Conservation (phyloP, 176 grass and related monocot genomes). For the Musa acuminata region DNA sequence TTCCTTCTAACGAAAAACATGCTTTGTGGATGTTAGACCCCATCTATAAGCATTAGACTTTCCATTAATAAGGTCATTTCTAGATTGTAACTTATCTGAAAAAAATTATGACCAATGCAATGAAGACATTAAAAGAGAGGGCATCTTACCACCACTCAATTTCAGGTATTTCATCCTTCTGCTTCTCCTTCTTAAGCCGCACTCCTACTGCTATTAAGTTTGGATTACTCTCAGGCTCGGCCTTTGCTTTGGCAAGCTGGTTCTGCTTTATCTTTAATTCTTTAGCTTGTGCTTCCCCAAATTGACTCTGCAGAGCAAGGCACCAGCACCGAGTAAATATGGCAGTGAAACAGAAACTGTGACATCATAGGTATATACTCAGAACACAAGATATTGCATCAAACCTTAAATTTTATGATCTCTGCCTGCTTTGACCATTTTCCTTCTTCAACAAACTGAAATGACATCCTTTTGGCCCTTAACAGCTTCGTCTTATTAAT, state of each 20-base stretch:
- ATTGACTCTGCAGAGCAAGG: slow-evolving; percentile 57
- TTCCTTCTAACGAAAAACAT: neutral
- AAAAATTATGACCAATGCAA: neutral
- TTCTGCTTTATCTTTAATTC: slow-evolving; percentile 84
- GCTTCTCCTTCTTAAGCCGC: slow-evolving; percentile 60
- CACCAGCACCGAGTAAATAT: neutral
- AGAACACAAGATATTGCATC: slow-evolving; percentile 15
- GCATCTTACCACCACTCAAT: slow-evolving; percentile 87
- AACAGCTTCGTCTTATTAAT: slow-evolving; percentile 82
- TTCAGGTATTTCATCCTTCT: slow-evolving; percentile 82
- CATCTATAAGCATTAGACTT: neutral
- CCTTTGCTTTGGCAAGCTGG: slow-evolving; percentile 85
- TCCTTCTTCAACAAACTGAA: slow-evolving; percentile 90
- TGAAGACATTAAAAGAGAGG: neutral
- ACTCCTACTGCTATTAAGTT: slow-evolving; percentile 83
- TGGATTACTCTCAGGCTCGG: slow-evolving; percentile 78
- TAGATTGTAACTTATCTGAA: neutral
- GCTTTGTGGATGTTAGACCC: neutral
- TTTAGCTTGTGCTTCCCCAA: slow-evolving; percentile 95
- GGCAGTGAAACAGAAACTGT: neutral
- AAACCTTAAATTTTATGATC: slow-evolving; percentile 79
- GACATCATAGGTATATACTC: neutral
- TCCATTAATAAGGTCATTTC: neutral
- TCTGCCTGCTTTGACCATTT: slow-evolving; percentile 82
- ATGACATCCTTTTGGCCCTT: slow-evolving; percentile 72